Evolutionary conservation across 1,284 basidiomycete species (phyloP), one percentile per base, ranked within the genome.

Genomic region (Lentinus polychrous): DNA sequence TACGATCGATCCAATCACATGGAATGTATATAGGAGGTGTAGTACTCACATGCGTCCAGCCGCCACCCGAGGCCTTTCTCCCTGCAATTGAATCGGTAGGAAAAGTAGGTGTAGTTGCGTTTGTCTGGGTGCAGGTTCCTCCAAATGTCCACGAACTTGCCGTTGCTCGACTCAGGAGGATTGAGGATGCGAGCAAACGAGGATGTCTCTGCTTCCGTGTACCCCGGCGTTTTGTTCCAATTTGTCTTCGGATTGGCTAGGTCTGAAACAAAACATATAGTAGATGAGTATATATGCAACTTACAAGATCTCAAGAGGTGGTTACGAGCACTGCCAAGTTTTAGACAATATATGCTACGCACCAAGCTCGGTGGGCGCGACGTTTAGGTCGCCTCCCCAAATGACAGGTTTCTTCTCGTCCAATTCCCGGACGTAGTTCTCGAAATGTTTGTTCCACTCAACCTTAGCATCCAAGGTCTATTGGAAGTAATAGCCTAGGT

Each of bases 301-400:
- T 27, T 10, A 27, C 27, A 31, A 46, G 32, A 37, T 37, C 5
- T 15, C n/a, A 34, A n/a, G 18, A 37, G 18, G 36, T 37, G 36
- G 18, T 37, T 6, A 20, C 36, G 36, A 37, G 5, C 36, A 37
- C 36, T 37, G 5, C 14, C 17, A 20, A 18, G 3, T 4, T 40
- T 3, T 40, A 23, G 22, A 40, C 20, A 18, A 20, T 40, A 22
- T 15, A 33, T 35, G 40, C 8, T 7, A 54, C 66, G 39, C 49
- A 83, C 86, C 86, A 47, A 77, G 71, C 47, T 74, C 81, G 1
- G 86, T 86, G 2, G 86, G 86, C 1, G 91, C 89, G 27, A 92
- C 89, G 56, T 94, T 94, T 53, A 94, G 60, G 64, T 94, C 91
- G 22, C 91, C 91, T n/a, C 77, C 74, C 91, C 91, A 94, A 50